Conservation (phyloP, 345 rosid species). For the Salix koriyanagi region DNA sequence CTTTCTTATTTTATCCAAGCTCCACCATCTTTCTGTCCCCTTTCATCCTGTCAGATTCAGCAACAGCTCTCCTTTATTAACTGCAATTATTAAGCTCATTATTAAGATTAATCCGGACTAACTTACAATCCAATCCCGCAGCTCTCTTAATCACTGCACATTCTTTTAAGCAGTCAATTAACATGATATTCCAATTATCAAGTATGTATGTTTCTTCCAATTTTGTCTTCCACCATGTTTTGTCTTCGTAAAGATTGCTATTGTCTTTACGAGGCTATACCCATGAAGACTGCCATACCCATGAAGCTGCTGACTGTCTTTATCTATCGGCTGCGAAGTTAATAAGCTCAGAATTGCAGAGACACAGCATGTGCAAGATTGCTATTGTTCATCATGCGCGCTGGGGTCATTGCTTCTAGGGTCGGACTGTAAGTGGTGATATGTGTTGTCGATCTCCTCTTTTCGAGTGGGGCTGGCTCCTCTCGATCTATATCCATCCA, state of each 20-base stretch:
- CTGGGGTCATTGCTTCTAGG: slow-evolving; percentile 11
- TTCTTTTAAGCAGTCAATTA: not conserved
- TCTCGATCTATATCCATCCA: not conserved
- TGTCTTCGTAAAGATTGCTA: slow-evolving; percentile 17
- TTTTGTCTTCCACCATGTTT: slow-evolving; percentile 16
- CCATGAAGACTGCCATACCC: not conserved
- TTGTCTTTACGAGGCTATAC: no score
- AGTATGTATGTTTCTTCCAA: not conserved
- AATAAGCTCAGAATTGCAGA: not conserved
- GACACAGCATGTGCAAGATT: slow-evolving; percentile 38
- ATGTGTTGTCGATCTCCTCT: not conserved
- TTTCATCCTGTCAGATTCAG: slow-evolving; percentile 19
- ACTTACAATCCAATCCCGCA: slow-evolving; percentile 5
- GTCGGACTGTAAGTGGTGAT: not conserved
- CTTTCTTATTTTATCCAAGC: slow-evolving; percentile 11
- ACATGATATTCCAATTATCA: not conserved
- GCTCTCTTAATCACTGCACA: slow-evolving; percentile 7
- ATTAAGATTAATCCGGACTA: slow-evolving; percentile 5
- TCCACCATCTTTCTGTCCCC: slow-evolving; percentile 18
- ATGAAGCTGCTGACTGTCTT: not conserved
- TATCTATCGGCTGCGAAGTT: not conserved
- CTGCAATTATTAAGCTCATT: slow-evolving; percentile 24
- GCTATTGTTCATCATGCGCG: slow-evolving; percentile 26
- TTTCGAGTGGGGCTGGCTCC: not conserved
- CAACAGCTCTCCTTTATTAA: slow-evolving; percentile 3